phyloP scores from a whole-genome alignment of 208 protist species.

The Trypanosoma boissoni region DNA sequence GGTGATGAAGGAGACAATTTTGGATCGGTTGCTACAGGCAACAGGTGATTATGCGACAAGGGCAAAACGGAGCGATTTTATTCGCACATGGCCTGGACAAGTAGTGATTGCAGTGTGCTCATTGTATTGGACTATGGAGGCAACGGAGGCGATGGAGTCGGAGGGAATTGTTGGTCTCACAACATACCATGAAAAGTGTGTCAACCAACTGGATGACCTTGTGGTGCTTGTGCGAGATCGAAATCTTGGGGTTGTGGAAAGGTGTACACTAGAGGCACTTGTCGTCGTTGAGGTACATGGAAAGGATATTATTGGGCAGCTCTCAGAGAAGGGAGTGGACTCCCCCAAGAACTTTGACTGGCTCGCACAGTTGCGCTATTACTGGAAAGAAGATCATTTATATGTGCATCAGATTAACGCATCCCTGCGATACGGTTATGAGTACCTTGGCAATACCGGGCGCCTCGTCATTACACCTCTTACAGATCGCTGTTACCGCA shows the following conservation, averaged over 20 bases:
- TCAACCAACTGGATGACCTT: slow-evolving; percentile 86
- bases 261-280: slow-evolving; percentile 91
- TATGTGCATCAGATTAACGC: slow-evolving; percentile 93
- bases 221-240: slow-evolving; percentile 92
- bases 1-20: slow-evolving; percentile 88
- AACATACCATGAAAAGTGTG: slow-evolving; percentile 88
- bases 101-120: slow-evolving; percentile 90
- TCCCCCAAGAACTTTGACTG: slow-evolving; percentile 95
- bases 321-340: slow-evolving; percentile 89
- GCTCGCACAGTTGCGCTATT: slow-evolving; percentile 96
- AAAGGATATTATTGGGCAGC: slow-evolving; percentile 91
- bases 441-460: slow-evolving; percentile 96
- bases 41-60: slow-evolving; percentile 80
- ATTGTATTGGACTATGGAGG: slow-evolving; percentile 94
- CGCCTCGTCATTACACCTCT: slow-evolving; percentile 96
- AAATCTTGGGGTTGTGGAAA: slow-evolving; percentile 75
- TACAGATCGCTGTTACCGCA: slow-evolving; percentile 95
- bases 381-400: slow-evolving; percentile 92
- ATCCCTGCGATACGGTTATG: slow-evolving; percentile 93
- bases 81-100: slow-evolving; percentile 92
- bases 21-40: slow-evolving; percentile 80
- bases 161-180: slow-evolving; percentile 84
- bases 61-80: slow-evolving; percentile 83
- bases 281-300: slow-evolving; percentile 95
- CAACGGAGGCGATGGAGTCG: slow-evolving; percentile 84